Conservation (phyloP, 257 asterid genomes). For the Solanum lignicaule region DNA sequence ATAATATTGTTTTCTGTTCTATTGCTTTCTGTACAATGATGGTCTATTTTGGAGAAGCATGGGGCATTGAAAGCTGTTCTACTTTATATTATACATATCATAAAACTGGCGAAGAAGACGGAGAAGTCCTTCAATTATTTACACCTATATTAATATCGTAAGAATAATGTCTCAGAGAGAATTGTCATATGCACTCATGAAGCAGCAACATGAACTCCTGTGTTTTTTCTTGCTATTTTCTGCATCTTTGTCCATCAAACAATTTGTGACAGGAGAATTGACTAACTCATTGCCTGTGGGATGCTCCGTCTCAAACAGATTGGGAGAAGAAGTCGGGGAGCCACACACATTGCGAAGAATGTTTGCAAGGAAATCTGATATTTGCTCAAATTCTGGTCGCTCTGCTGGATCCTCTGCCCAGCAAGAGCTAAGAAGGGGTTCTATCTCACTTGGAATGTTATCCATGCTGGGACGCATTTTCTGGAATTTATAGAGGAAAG, state of each 20-base stretch:
- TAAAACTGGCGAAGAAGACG: not conserved
- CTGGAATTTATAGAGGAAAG: slow-evolving; percentile 16
- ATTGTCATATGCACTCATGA: slow-evolving; percentile 10
- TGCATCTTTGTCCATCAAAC: slow-evolving; percentile 15
- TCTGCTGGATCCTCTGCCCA: slow-evolving; percentile 52
- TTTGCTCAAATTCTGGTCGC: slow-evolving; percentile 53
- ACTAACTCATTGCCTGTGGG: slow-evolving; percentile 2
- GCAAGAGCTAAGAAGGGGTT: slow-evolving; percentile 39
- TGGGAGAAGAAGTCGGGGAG: slow-evolving; percentile 1
- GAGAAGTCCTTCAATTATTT: not conserved
- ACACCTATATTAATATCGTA: not conserved
- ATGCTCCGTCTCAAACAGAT: slow-evolving; percentile 7
- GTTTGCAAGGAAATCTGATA: slow-evolving; percentile 23
- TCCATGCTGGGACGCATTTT: slow-evolving; percentile 51
- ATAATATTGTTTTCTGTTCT: not conserved
- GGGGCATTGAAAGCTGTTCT: not conserved
- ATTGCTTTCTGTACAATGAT: not conserved
- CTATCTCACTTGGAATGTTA: slow-evolving; percentile 31
- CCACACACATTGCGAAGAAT: slow-evolving; percentile 13
- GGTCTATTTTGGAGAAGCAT: not conserved
- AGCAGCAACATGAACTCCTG: slow-evolving; percentile 10
- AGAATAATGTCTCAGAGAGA: not conserved
- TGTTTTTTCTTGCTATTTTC: slow-evolving; percentile 10
- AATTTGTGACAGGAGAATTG: slow-evolving; percentile 20
- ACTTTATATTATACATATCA: not conserved